Conservation (phyloP, 2,329 filamentous ascomycete genomes). For the Neofusicoccum umdonicola region DNA sequence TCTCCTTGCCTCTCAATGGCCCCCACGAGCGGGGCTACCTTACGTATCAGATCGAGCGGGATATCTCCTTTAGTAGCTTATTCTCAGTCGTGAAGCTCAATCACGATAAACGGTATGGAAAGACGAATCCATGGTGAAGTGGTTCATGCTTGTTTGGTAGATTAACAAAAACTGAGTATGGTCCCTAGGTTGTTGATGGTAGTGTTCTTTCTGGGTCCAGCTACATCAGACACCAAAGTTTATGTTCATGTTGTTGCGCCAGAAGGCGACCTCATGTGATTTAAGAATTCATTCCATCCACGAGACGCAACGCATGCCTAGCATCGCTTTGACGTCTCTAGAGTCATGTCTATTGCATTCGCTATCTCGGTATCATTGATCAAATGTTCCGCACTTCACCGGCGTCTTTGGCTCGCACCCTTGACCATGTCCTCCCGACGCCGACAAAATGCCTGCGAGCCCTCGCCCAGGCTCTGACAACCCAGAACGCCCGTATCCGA, state of each 20-base stretch:
- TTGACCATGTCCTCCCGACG: slow-evolving; percentile 4
- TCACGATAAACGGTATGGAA: too few species aligned
- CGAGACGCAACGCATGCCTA: not conserved
- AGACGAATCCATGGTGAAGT: too few species aligned
- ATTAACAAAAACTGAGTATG: too few species aligned
- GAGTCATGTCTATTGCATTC: slow-evolving; percentile 8
- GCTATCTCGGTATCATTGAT: slow-evolving; percentile 15
- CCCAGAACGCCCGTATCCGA: slow-evolving; percentile 7
- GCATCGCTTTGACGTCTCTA: not conserved
- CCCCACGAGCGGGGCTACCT: too few species aligned
- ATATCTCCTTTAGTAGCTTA: too few species aligned
- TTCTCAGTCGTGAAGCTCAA: too few species aligned
- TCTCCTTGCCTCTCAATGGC: too few species aligned
- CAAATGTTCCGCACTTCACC: slow-evolving; percentile 6
- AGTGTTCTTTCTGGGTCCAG: not conserved
- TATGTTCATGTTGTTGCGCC: too few species aligned
- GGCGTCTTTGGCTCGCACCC: not conserved
- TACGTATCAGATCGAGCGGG: too few species aligned
- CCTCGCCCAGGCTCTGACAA: slow-evolving; percentile 10
- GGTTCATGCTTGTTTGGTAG: too few species aligned
- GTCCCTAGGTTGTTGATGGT: too few species aligned
- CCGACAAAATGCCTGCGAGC: slow-evolving; percentile 17
- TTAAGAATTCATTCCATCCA: not conserved
- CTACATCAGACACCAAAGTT: not conserved
- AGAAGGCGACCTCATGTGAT: not conserved